Conservation (phyloP, 805 yeast genomes). For the Nakazawaea holstii region DNA sequence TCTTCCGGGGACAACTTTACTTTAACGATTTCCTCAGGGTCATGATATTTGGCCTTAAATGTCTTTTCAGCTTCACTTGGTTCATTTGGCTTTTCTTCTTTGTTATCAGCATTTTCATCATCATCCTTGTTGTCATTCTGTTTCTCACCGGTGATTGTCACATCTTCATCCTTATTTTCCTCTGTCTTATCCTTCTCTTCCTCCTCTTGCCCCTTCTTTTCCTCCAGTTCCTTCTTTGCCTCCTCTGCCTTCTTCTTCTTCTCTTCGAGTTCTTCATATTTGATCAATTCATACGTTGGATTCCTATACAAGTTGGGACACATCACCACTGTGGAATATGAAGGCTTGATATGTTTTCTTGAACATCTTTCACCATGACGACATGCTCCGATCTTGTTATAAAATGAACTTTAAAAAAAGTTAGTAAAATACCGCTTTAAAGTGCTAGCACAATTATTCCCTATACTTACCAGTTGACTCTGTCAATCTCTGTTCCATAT, state of each 20-base stretch:
- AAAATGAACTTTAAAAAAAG: conserved; percentile 35
- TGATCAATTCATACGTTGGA: conserved; percentile 39
- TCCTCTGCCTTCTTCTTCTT: conserved; percentile 1
- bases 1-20: conserved; percentile 25
- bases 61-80: conserved; percentile 6
- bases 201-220: conserved; percentile 4
- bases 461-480: conserved; percentile 8
- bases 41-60: conserved; percentile 1
- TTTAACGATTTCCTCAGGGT: conserved; percentile 7
- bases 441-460: neutral
- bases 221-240: neutral
- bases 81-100: neutral
- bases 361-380: conserved; percentile 89
- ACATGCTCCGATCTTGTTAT: conserved; percentile 84
- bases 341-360: conserved; percentile 64
- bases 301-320: conserved; percentile 61
- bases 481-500: conserved; percentile 5
- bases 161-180: neutral
- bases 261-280: conserved; percentile 23
- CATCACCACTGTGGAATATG: conserved; percentile 57
- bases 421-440: neutral
- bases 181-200: conserved; percentile 7
- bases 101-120: neutral
- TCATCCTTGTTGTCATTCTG: neutral
- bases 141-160: neutral